Conservation (phyloP, 2,329 filamentous ascomycete species). For the Colletotrichum abscissum region DNA sequence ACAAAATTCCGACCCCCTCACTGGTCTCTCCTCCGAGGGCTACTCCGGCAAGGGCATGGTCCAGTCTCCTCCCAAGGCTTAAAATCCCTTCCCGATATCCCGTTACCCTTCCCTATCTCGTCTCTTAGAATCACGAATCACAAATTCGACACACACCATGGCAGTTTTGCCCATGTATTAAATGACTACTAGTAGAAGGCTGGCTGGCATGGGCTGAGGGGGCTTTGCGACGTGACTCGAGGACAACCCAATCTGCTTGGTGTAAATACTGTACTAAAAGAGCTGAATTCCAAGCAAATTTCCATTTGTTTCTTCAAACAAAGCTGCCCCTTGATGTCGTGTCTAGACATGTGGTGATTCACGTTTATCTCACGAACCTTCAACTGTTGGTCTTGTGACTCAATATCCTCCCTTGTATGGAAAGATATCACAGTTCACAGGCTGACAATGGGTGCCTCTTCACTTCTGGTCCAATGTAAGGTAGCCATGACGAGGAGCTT, state of each 20-base stretch:
- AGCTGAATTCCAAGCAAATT: slow-evolving; percentile 48
- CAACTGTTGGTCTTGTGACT: too few relatives aligned
- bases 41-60: slow-evolving; percentile 84
- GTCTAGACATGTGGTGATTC: too few relatives aligned
- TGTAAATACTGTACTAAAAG: slow-evolving; percentile 59
- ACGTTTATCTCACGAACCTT: too few relatives aligned
- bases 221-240: slow-evolving; percentile 45
- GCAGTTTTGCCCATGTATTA: slow-evolving; percentile 47
- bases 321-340: background rate
- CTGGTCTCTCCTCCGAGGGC: slow-evolving; percentile 81
- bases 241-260: slow-evolving; percentile 40
- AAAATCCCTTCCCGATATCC: slow-evolving; percentile 43
- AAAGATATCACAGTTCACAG: background rate
- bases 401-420: too few relatives aligned
- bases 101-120: slow-evolving; percentile 29
- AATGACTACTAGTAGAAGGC: slow-evolving; percentile 41
- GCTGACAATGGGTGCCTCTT: background rate
- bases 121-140: slow-evolving; percentile 37
- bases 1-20: slow-evolving; percentile 88
- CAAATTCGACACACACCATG: slow-evolving; percentile 28
- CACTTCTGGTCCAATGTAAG: background rate
- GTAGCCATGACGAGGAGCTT: background rate
- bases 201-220: slow-evolving; percentile 42
- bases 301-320: slow-evolving; percentile 38
- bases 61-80: slow-evolving; percentile 73